phyloP scores from a whole-genome alignment of 192 early-diverging fungal species.

The Podila epicladia region DNA sequence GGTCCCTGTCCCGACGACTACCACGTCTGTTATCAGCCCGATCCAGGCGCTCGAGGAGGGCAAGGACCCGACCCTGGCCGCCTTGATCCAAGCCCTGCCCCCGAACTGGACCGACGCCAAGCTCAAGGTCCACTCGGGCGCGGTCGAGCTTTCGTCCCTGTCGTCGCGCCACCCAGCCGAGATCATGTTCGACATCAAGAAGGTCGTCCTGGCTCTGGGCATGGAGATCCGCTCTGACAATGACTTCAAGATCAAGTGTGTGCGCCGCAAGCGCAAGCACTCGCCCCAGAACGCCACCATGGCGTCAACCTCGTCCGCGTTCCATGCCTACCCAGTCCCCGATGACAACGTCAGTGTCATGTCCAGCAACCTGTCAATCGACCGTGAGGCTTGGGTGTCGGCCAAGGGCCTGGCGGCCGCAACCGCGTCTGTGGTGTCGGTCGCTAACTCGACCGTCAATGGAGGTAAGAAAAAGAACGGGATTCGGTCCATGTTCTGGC shows the following conservation, averaged over 20 bases:
- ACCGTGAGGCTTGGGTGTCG: slow-evolving; percentile 43
- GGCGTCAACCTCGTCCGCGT: not conserved
- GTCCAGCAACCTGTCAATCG: slow-evolving; percentile 45
- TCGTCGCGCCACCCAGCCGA: slow-evolving; percentile 72
- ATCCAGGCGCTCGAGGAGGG: slow-evolving; percentile 23
- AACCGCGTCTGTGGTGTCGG: slow-evolving; percentile 2
- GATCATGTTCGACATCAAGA: slow-evolving; percentile 73
- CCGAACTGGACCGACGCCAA: slow-evolving; percentile 59
- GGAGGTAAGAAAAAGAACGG: slow-evolving; percentile 27
- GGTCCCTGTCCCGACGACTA: not conserved
- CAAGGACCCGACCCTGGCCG: slow-evolving; percentile 21
- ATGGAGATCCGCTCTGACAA: slow-evolving; percentile 63
- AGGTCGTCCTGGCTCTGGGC: slow-evolving; percentile 60
- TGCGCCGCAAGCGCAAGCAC: slow-evolving; percentile 55
- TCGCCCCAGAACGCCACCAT: not conserved
- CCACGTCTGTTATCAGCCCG: slow-evolving; percentile 5
- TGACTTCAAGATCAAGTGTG: slow-evolving; percentile 68
- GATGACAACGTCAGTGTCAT: slow-evolving; percentile 45
- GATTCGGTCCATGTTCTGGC: slow-evolving; percentile 32
- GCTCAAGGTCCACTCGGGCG: slow-evolving; percentile 78
- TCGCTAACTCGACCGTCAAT: not conserved
- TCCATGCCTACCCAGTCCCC: not conserved
- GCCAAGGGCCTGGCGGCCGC: slow-evolving; percentile 1
- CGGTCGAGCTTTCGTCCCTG: slow-evolving; percentile 74
- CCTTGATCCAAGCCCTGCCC: slow-evolving; percentile 32